Evolutionary conservation across 164 flowering plant genomes (phyloP).

Genomic region (Sextonia rubra): DNA sequence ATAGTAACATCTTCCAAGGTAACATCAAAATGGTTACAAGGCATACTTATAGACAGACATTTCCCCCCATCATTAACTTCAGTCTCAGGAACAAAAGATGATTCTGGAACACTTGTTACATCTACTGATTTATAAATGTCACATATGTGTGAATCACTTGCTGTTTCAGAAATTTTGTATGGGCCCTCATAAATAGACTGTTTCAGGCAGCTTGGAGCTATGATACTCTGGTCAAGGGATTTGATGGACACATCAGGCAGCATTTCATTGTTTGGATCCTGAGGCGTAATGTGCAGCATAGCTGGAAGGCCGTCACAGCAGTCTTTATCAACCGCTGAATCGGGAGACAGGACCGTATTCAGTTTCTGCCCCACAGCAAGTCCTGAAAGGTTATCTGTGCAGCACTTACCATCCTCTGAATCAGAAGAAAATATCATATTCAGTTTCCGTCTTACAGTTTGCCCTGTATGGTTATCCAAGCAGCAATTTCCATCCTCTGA

Average conservation of each 20-base stretch:
- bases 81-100: constrained; percentile 81
- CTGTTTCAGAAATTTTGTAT: constrained; percentile 21
- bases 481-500: background rate
- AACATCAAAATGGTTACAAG: constrained; percentile 27
- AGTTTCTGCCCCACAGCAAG: constrained; percentile 22
- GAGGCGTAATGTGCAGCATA: constrained; percentile 4
- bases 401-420: constrained; percentile 63
- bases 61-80: constrained; percentile 37
- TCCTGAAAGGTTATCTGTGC: constrained; percentile 15
- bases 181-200: constrained; percentile 16
- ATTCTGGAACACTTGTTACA: constrained; percentile 75
- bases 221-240: background rate
- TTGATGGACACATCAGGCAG: constrained; percentile 4
- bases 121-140: constrained; percentile 37
- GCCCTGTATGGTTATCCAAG: constrained; percentile 18
- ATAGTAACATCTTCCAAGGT: constrained; percentile 22
- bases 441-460: constrained; percentile 30
- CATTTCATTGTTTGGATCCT: constrained; percentile 3
- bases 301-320: constrained; percentile 16
- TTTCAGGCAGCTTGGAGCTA: constrained; percentile 8
- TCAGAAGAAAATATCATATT: constrained; percentile 53
- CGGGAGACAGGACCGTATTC: constrained; percentile 50
- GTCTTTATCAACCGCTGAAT: constrained; percentile 66
- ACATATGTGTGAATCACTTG: constrained; percentile 10
- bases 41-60: constrained; percentile 23